Base-by-base conservation (phyloP, 208 protist genomes). In the Leptomonas pyrrhocoris region DNA sequence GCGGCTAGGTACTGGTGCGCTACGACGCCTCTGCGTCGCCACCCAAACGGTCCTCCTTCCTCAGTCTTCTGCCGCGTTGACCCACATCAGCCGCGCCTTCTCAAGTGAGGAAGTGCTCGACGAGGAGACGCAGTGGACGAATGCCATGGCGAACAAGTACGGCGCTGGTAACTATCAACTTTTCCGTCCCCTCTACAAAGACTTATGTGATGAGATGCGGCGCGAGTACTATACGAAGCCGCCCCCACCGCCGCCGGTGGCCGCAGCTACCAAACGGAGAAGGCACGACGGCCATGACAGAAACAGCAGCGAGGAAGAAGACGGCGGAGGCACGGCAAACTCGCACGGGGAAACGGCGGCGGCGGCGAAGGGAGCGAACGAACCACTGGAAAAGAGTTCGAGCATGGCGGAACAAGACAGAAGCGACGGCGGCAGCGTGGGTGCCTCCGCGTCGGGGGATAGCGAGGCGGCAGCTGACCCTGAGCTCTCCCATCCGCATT, bases 181-280 rank as follows among this genome's bases (percentile, higher is more conserved):
- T 16, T 94, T 92, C 60, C 80, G 90, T 5, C 68, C 88, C 9
- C 74, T 96, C 15, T 96, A 96, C 76, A 89, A 90, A 60, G 85
- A 92, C 60, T 56, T 96, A 28, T 85, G 86, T 54, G 90, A 96
- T 61, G 88, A 96, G 60, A 81, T 93, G 42, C 83, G 86, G 2
- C 73, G 80, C 12, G 88, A 96, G 73, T 80, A 70, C 56, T 82
- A 74, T 55, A 84, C 83, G 15, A 90, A 85, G 54, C 88, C 90
- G 15, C 90, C 90, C 4, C 77, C 88, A 4, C 87, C 90, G n/a
- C 60, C 56, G 5, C 59, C 73, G 8, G 57, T 38, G 34, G 3
- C 72, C 4, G 36, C 1, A 2, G 40, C 54, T 9, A 73, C 49
- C 21, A 31, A 31, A 70, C 19, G n/a, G n/a, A n/a, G 18, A n/a